Base-by-base conservation (phyloP, 352 stramenopile genomes). In the Phytophthora fragariae region DNA sequence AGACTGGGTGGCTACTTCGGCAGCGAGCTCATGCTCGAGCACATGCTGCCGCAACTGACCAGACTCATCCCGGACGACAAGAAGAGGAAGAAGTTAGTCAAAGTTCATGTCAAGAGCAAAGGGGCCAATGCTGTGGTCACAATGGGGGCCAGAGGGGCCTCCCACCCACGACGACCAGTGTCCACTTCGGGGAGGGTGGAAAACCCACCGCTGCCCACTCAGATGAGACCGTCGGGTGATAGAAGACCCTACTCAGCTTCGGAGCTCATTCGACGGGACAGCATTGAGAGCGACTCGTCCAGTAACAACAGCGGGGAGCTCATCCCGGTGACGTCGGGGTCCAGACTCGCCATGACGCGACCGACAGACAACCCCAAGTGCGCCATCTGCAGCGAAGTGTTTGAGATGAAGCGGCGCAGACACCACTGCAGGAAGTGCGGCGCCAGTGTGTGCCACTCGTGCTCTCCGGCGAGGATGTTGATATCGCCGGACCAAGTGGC, bases 371-470 rank as follows among this genome's bases (percentile, higher is more conserved):
- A 89, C 61, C 77, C 83, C 5, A 84, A 73, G 50, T 96, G 89
- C 55, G 86, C 85, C 44, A 93, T 96, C 66, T 96, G 89, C 65
- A 92, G 82, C 50, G 85, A 88, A 15, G 73, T 80, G 9, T 96
- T 96, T 57, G 89, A 96, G n/a, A 64, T 96, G 5, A 90, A 92
- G 67, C 81, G 87, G 29, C 83, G 87, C 1, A 77, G 85, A 47
- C 89, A 94, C 41, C 82, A 83, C 17, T 96, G 89, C 62, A 76
- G 89, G 39, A 94, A 94, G 57, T 96, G 89, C 68, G 85, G 85
- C 7, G 82, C 83, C 1, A 85, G 75, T 49, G 86, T 93, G 8
- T 96, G 89, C 54, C 73, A 85, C 35, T 80, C 82, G 12, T 96
- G 89, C 65, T 92, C 82, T 5, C 85, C 89, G 0, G 86, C 85